phyloP scores from a whole-genome alignment of 257 asterid species.

The Schizonepeta tenuifolia region DNA sequence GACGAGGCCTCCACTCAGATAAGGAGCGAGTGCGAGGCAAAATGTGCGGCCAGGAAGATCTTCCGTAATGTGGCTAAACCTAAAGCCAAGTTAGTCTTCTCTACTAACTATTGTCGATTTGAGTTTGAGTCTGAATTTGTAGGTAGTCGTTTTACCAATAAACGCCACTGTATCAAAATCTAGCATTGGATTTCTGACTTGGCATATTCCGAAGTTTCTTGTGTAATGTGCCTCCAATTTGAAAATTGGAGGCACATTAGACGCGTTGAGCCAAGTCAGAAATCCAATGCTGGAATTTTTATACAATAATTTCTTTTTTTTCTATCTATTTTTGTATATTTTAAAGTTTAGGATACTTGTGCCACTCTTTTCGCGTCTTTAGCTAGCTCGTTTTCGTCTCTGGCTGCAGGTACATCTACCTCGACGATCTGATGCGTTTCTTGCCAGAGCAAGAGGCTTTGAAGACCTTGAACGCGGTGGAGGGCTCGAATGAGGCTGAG shows the following conservation, averaged over 20 bases:
- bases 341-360: too few relatives aligned
- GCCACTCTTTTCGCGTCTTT: background rate
- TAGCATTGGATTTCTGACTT: too few relatives aligned
- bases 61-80: conserved; percentile 88
- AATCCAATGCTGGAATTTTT: too few relatives aligned
- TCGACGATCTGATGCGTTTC: conserved; percentile 79
- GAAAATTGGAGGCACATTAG: too few relatives aligned
- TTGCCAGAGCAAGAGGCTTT: conserved; percentile 76
- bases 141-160: too few relatives aligned
- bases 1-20: conserved; percentile 76
- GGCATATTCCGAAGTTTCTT: too few relatives aligned
- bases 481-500: conserved; percentile 68
- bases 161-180: too few relatives aligned
- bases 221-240: too few relatives aligned
- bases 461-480: conserved; percentile 60
- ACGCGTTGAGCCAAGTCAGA: too few relatives aligned
- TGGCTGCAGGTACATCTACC: conserved; percentile 62
- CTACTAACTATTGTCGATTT: background rate
- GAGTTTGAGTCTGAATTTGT: too few relatives aligned
- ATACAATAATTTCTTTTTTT: too few relatives aligned
- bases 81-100: conserved; percentile 63
- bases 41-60: conserved; percentile 82
- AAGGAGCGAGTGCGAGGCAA: conserved; percentile 84
- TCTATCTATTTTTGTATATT: too few relatives aligned
- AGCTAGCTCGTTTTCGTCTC: background rate